Evolutionary conservation across 1,284 basidiomycete species (phyloP), one percentile per base, ranked within the genome.

Genomic region (Leccinum griseonigrum): DNA sequence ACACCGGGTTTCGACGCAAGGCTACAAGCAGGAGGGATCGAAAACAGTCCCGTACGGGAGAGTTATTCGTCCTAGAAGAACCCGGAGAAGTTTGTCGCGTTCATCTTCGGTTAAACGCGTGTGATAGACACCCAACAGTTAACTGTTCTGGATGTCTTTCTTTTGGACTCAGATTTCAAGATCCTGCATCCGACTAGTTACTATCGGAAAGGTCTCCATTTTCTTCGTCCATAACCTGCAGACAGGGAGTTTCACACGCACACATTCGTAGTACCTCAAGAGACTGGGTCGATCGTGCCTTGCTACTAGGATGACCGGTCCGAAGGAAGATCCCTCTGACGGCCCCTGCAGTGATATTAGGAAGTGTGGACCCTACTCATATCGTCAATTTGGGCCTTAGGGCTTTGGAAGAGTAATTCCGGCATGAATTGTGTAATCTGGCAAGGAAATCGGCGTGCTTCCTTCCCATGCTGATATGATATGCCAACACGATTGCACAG

Each of bases 131-230:
- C 22, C 34, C 51, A 43, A 2, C 67, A 95, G 88, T 79, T 88
- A 5, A 81, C 83, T 36, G 79, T 98, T 34, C 94, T 93, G 85
- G 97, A 99, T 65, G 95, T 98, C 22, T 98, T 99, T 77, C 79
- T 98, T 43, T 81, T 99, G 63, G 97, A 99, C 73, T 80, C 85
- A 2, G 91, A 96, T 70, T 99, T 99, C 74, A 82, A 83, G 58
- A 94, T 98, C 57, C 88, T 96, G 67, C 83, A 87, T 13, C 91
- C 91, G 3, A 85, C 80, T 66, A 80, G 91, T 10, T 90, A 90
- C 66, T 92, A 91, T 67, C 86, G 91, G 7, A 90, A 92, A 70
- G 90, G 90, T 18, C 76, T 94, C 40, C 84, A 85, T 64, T 79
- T 90, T 31, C 77, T 93, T 13, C 83, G 79, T 62, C 65, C 75